Evolutionary conservation across 768 basidiomycete species (phyloP).

Genomic region (Serendipita sp.): DNA sequence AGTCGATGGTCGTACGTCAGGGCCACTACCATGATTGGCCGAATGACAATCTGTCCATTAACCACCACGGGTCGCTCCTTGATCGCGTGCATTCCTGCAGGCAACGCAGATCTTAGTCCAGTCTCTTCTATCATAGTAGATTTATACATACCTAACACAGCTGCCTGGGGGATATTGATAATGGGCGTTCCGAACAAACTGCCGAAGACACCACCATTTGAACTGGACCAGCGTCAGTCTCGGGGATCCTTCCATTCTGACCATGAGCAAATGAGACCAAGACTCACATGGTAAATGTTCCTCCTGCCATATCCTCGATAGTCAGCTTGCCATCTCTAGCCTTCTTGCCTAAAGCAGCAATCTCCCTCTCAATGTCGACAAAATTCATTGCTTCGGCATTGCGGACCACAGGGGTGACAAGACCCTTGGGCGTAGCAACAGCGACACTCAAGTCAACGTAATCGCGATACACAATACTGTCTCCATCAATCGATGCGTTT

Average conservation of each 20-base stretch:
- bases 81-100: slow-evolving; percentile 78
- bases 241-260: background rate
- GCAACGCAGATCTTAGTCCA: slow-evolving; percentile 1
- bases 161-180: slow-evolving; percentile 90
- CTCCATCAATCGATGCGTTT: slow-evolving; percentile 87
- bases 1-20: slow-evolving; percentile 92
- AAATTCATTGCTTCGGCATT: slow-evolving; percentile 79
- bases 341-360: slow-evolving; percentile 82
- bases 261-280: background rate
- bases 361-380: slow-evolving; percentile 84
- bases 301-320: slow-evolving; percentile 97
- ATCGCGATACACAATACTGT: slow-evolving; percentile 83
- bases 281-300: slow-evolving; percentile 92
- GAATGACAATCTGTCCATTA: slow-evolving; percentile 86
- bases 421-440: slow-evolving; percentile 91
- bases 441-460: slow-evolving; percentile 91
- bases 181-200: slow-evolving; percentile 97
- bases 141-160: slow-evolving; percentile 55
- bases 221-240: slow-evolving; percentile 31
- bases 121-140: background rate
- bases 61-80: slow-evolving; percentile 84
- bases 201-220: slow-evolving; percentile 97
- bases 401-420: slow-evolving; percentile 90
- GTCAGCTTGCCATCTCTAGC: slow-evolving; percentile 84
- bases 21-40: slow-evolving; percentile 91